Evolutionary conservation across 2,329 filamentous ascomycete species (phyloP).

Genomic region (Calycina marina): DNA sequence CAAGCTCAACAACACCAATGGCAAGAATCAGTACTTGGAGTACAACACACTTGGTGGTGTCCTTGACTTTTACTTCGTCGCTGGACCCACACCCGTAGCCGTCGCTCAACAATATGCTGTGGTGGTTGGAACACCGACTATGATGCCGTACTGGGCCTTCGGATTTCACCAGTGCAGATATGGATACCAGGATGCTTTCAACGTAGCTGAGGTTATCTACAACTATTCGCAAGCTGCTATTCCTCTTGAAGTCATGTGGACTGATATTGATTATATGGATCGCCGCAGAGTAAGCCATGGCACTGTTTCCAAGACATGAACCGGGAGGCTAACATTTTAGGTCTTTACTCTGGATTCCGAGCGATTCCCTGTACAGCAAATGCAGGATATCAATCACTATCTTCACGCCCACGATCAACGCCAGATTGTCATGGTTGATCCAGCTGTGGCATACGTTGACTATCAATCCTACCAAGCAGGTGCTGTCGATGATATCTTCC

Average conservation of each 20-base stretch:
- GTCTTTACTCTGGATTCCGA: constrained; percentile 52
- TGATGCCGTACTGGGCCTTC: constrained; percentile 51
- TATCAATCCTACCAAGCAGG: constrained; percentile 40
- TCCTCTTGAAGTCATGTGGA: constrained; percentile 57
- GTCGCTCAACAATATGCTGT: constrained; percentile 45
- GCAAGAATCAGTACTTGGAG: constrained; percentile 49
- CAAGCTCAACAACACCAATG: constrained; percentile 48
- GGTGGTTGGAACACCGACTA: constrained; percentile 39
- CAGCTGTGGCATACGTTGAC: constrained; percentile 38
- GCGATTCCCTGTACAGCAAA: constrained; percentile 43
- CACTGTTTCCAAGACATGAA: not conserved
- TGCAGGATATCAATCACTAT: constrained; percentile 50
- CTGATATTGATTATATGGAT: constrained; percentile 48
- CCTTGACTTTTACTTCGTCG: constrained; percentile 55
- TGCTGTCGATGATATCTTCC: constrained; percentile 31
- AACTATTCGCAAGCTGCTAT: constrained; percentile 53
- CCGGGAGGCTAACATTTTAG: constrained; percentile 6
- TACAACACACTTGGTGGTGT: constrained; percentile 70
- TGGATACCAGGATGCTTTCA: constrained; percentile 46
- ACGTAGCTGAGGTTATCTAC: constrained; percentile 50
- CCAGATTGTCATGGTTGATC: constrained; percentile 69
- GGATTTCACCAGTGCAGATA: constrained; percentile 51
- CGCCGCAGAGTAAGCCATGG: constrained; percentile 25
- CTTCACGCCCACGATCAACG: constrained; percentile 54
- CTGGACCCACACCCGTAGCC: constrained; percentile 41